Conservation (phyloP, 441 rosid species). For the Erodium texanum region DNA sequence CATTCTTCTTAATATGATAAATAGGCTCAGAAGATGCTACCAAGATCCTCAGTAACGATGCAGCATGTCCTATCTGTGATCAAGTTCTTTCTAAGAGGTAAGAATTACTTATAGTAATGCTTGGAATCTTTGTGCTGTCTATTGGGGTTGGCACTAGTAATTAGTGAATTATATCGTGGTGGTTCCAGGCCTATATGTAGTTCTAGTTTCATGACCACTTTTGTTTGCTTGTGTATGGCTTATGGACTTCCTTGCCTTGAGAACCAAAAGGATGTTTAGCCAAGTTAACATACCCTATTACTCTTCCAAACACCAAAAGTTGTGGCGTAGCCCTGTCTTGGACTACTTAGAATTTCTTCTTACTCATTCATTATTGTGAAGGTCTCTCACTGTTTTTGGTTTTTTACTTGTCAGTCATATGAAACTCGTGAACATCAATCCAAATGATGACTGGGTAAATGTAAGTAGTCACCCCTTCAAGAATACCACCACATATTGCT, state of each 20-base stretch:
- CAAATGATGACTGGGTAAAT: constrained; percentile 91
- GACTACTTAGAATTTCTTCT: constrained; percentile 7
- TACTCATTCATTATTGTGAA: constrained; percentile 10
- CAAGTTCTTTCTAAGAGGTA: constrained; percentile 95
- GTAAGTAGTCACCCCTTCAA: constrained; percentile 42
- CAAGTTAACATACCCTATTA: background rate
- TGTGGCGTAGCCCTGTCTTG: background rate
- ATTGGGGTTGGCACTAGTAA: background rate
- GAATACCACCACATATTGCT: constrained; percentile 5
- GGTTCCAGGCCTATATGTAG: background rate
- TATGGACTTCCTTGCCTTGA: background rate
- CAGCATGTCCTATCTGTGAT: constrained; percentile 85
- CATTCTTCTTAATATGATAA: constrained; percentile 31
- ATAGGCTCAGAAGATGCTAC: constrained; percentile 83
- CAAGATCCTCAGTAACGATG: constrained; percentile 83
- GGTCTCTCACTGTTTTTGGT: constrained; percentile 19
- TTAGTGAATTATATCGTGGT: background rate
- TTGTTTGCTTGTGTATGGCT: background rate
- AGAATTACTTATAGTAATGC: background rate
- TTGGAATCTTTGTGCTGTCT: background rate
- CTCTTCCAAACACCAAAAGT: too few relatives aligned
- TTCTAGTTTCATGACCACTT: constrained; percentile 1
- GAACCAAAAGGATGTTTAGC: background rate
- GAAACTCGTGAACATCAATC: constrained; percentile 86
- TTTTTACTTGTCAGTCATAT: constrained; percentile 49